Conservation (phyloP, 225 moss, liverwort and hornwort species). For the Bryum argenteum region DNA sequence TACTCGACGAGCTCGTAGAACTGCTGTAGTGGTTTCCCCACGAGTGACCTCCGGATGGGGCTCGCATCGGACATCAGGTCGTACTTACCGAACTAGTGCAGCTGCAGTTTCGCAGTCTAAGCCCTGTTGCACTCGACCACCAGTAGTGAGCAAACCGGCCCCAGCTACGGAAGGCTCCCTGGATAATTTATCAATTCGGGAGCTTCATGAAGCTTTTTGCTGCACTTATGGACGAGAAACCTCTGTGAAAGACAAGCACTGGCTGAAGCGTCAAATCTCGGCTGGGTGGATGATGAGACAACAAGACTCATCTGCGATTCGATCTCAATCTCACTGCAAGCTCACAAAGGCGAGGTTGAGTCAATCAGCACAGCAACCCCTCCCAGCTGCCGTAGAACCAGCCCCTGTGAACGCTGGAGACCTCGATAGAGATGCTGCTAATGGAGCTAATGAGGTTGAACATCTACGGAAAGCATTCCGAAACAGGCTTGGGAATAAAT, state of each 20-base stretch:
- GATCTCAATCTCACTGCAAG: slow-evolving; percentile 28
- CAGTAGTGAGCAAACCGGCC: background rate
- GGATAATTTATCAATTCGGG: slow-evolving; percentile 69
- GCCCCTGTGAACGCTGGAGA: slow-evolving; percentile 7
- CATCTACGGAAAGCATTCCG: background rate
- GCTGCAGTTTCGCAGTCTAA: slow-evolving; percentile 15
- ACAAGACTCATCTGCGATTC: slow-evolving; percentile 17
- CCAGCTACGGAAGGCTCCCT: slow-evolving; percentile 23
- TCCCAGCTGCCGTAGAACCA: slow-evolving; percentile 6
- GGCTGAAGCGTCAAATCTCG: slow-evolving; percentile 77
- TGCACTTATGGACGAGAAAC: slow-evolving; percentile 53
- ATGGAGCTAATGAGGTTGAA: slow-evolving; percentile 17
- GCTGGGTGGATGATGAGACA: slow-evolving; percentile 50
- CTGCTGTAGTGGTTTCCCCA: background rate
- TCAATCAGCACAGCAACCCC: slow-evolving; percentile 42
- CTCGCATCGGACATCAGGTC: slow-evolving; percentile 9
- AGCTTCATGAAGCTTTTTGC: slow-evolving; percentile 68
- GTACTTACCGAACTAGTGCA: background rate
- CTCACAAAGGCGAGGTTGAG: slow-evolving; percentile 47
- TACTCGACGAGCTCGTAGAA: slow-evolving; percentile 13
- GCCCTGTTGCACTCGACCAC: background rate
- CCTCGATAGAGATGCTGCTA: slow-evolving; percentile 3
- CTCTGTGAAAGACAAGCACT: slow-evolving; percentile 78
- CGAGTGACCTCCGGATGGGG: slow-evolving; percentile 25
- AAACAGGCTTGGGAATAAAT: slow-evolving; percentile 11